Evolutionary conservation across 495 filamentous ascomycete genomes (phyloP), one percentile per base, ranked within the genome.

Genomic region (Xeromyces bisporus): DNA sequence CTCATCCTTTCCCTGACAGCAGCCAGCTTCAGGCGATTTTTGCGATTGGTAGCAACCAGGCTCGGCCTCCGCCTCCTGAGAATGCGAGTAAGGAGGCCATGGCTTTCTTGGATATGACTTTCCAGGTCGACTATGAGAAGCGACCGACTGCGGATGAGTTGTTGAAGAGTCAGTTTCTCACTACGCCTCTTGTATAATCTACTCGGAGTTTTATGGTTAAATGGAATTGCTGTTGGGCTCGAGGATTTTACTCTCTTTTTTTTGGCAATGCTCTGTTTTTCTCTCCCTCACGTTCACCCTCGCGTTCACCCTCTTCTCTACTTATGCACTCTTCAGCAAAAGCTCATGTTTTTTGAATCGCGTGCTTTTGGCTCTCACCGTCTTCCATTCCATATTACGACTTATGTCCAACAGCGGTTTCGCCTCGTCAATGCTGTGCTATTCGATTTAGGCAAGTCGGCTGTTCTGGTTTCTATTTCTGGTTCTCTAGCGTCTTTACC

Each of bases 1-100:
- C 71, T 17, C 89, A 99, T 48, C 89, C 89, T 9, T 94, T 93
- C 68, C 89, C 89, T 0, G 86, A 94, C 56, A 93, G 84, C 57
- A 87, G 80, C 28, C 89, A 99, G 56, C 58, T 99, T 39, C 89
- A 96, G 49, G 89, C 89, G 28, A 99, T 99, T 51, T 99, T 96
- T 62, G 89, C 92, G 55, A 96, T 99, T 46, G 89, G 89, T 17
- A 81, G 74, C 38, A 72, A 75, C 34, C 75, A 80, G 50, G 87
- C 82, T 15, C 73, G 80, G 21, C 89, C 89, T 1, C 85, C 78
- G n/a, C 77, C 92, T 28, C 89, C 89, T 2, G 77, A 84, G 6
- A 72, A 78, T 50, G 81, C 82, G 7, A 85, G 81, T 40, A 68
- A 69, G 21, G 87, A 96, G 45, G 87, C 81, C n/a, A 66, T 70